Evolutionary conservation across 495 filamentous ascomycete species (phyloP).

Genomic region (Alectoria sarmentosa): DNA sequence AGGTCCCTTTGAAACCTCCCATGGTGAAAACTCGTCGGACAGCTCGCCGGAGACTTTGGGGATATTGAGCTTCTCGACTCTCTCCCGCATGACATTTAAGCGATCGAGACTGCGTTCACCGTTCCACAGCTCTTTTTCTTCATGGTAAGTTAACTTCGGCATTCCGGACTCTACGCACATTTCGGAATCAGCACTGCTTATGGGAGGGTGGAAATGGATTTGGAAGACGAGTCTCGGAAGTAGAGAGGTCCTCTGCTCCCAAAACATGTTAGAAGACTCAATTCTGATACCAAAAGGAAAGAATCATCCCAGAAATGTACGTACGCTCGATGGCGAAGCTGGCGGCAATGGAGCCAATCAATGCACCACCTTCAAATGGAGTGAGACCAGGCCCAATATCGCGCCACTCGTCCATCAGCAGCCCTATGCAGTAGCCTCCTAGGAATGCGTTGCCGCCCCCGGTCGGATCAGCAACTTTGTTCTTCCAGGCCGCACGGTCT

Average conservation of each 20-base stretch:
- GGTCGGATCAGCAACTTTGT: conserved; percentile 77
- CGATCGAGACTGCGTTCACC: conserved; percentile 31
- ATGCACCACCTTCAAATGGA: conserved; percentile 39
- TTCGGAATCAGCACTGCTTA: no score
- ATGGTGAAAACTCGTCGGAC: neutral
- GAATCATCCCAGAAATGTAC: no score
- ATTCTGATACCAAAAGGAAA: no score
- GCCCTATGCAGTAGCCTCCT: conserved; percentile 45
- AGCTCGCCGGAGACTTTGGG: neutral
- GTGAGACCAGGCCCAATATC: neutral
- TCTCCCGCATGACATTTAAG: neutral
- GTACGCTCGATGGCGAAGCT: conserved; percentile 94
- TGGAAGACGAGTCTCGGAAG: no score
- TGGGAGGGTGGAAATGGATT: no score
- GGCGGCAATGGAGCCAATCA: conserved; percentile 76
- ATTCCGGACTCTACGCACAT: conserved; percentile 86
- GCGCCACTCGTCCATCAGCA: conserved; percentile 5
- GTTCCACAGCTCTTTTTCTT: conserved; percentile 73
- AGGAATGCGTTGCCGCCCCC: conserved; percentile 95
- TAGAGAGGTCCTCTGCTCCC: no score
- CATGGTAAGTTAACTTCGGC: conserved; percentile 48
- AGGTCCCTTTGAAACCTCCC: conserved; percentile 3
- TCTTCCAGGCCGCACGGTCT: neutral
- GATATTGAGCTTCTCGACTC: conserved; percentile 1
- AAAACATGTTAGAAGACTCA: no score